Base-by-base conservation (phyloP, 192 early-diverging fungal species). In the Neocallimastix lanati region DNA sequence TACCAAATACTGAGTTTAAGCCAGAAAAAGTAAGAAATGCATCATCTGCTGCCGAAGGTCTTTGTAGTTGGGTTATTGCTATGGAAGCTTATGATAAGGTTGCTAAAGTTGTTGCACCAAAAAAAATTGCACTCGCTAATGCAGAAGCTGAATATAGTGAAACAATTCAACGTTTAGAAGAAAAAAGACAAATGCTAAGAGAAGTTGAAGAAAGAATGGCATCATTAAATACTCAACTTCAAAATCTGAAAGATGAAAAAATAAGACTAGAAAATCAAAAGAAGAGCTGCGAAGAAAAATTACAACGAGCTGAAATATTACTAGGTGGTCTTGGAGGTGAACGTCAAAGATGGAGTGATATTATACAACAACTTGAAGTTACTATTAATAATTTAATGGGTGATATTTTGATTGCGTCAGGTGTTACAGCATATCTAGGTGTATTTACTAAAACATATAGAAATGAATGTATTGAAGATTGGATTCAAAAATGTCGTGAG, bases 81-180 rank as follows among this genome's bases (percentile, higher is more conserved):
- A 90, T 90, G 89, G 89, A 90, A 81, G 86, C 89, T 5, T 90
- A 90, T 77, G 89, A 90, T 79, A 82, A 86, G 27, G 89, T 90
- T 13, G 87, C 87, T 27, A 90, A 90, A 79, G 86, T 87, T 16
- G 89, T 90, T 7, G 89, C 86, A 15, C 89, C 89, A 33, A 90
- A 90, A 78, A 88, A 90, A 80, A 86, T 86, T 33, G 89, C 87
- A 3, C 80, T 90, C 25, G 86, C 88, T 4, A 79, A 84, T 16
- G 87, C 89, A 15, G 89, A 90, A 80, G 85, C 82, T 2, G 89
- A 90, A 77, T 78, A 89, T 78, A 88, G 87, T 9, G 88, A 84
- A 35, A 90, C 88, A 18, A 86, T 90, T 84, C 83, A 84, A 6
- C 85, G 88, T 35, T 84, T 90, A 28, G 84, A 86, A 29, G 89